Conservation (phyloP, 148 eudicot species). For the Cornus controversa region DNA sequence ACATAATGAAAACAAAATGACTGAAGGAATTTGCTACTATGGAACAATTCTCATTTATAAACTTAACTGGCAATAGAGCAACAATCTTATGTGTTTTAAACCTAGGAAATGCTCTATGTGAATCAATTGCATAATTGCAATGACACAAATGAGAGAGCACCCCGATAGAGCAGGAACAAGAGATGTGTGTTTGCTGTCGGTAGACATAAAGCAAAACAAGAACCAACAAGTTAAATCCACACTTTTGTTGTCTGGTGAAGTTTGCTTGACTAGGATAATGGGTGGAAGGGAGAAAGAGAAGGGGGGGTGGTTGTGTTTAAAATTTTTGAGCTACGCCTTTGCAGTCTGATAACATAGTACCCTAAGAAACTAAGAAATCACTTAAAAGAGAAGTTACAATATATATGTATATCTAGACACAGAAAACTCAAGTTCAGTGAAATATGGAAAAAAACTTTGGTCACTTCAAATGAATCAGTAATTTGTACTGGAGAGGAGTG, state of each 20-base stretch:
- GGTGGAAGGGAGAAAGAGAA: too few species aligned
- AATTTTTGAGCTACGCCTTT: neutral
- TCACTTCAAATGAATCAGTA: neutral
- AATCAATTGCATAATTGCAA: neutral
- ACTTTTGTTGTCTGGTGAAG: too few species aligned
- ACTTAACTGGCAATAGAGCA: neutral
- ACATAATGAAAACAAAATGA: slow-evolving; percentile 4
- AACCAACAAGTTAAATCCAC: neutral
- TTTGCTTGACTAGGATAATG: too few species aligned
- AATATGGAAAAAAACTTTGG: neutral
- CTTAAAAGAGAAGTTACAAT: too few species aligned
- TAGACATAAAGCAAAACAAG: neutral
- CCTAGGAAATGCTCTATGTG: neutral
- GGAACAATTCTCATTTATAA: too few species aligned
- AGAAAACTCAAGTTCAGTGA: neutral
- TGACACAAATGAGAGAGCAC: too few species aligned
- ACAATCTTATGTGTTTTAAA: neutral
- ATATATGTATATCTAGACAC: too few species aligned
- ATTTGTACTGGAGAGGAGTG: too few species aligned
- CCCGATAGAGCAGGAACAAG: neutral
- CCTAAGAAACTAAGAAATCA: too few species aligned
- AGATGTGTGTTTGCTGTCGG: neutral
- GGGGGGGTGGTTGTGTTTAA: too few species aligned
- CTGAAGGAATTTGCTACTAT: too few species aligned
- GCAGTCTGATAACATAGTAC: neutral